Conservation (phyloP, 2,329 filamentous ascomycete species). For the Davidsoniella eucalypti region DNA sequence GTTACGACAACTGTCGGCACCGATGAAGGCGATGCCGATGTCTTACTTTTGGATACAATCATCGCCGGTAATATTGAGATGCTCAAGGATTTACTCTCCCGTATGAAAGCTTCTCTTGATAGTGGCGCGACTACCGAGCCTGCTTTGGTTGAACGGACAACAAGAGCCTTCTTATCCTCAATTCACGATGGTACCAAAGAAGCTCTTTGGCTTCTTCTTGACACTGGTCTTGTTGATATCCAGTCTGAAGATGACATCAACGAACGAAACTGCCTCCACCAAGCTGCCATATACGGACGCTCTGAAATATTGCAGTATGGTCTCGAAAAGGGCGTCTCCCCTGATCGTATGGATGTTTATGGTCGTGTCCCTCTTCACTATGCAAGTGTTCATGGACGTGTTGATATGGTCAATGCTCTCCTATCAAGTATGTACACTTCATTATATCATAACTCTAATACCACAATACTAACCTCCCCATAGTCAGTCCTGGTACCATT, state of each 20-base stretch:
- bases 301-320: conserved; percentile 60
- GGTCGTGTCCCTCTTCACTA: conserved; percentile 89
- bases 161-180: conserved; percentile 75
- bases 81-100: conserved; percentile 63
- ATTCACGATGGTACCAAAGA: conserved; percentile 71
- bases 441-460: conserved; percentile 11
- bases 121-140: conserved; percentile 37
- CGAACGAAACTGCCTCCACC: conserved; percentile 87
- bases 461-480: not conserved
- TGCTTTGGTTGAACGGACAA: conserved; percentile 56
- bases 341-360: conserved; percentile 76
- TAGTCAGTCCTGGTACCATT: conserved; percentile 56
- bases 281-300: conserved; percentile 89
- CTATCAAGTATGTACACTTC: conserved; percentile 35
- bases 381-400: conserved; percentile 81
- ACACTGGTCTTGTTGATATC: conserved; percentile 73
- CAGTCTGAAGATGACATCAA: conserved; percentile 95
- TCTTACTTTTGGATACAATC: conserved; percentile 73
- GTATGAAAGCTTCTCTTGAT: conserved; percentile 42
- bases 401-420: conserved; percentile 66
- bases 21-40: conserved; percentile 80
- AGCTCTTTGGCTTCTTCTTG: conserved; percentile 58
- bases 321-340: conserved; percentile 58
- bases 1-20: conserved; percentile 52
- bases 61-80: conserved; percentile 63